Conservation (phyloP, 164 flowering plant genomes). For the Hamamelis virginiana region DNA sequence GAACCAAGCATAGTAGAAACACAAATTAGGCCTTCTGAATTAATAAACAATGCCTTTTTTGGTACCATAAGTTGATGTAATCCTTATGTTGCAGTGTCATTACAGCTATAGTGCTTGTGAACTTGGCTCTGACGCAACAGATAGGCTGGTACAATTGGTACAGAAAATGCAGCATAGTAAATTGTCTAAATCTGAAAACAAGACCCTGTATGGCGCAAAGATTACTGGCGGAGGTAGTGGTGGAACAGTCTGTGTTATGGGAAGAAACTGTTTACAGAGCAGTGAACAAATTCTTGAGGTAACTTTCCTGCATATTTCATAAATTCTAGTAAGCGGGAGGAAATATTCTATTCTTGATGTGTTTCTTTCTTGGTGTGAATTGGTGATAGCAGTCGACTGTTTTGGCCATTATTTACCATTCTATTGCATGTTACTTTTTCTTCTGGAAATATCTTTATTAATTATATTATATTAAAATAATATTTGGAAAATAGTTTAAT, state of each 20-base stretch:
- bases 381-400: too few species aligned
- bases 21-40: too few species aligned
- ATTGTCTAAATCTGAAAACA: constrained; percentile 51
- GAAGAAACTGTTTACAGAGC: constrained; percentile 68
- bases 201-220: constrained; percentile 88
- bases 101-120: constrained; percentile 94
- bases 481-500: too few species aligned
- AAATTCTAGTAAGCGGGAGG: neutral
- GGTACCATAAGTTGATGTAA: neutral
- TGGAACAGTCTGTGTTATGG: constrained; percentile 86
- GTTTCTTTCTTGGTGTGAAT: too few species aligned
- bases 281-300: constrained; percentile 91
- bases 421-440: too few species aligned
- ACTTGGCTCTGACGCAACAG: constrained; percentile 95
- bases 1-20: too few species aligned
- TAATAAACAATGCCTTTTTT: too few species aligned
- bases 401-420: too few species aligned
- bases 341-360: neutral
- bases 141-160: constrained; percentile 82
- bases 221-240: constrained; percentile 99
- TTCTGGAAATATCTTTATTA: too few species aligned
- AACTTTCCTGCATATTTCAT: constrained; percentile 1
- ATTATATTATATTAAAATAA: too few species aligned
- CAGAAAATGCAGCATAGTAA: constrained; percentile 84
- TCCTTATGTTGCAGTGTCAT: constrained; percentile 68